These are phyloP conservation scores for Coemansia umbellata DNA, from an alignment of 192 early-diverging fungal genomes.

Conservation along the genomic window DNA sequence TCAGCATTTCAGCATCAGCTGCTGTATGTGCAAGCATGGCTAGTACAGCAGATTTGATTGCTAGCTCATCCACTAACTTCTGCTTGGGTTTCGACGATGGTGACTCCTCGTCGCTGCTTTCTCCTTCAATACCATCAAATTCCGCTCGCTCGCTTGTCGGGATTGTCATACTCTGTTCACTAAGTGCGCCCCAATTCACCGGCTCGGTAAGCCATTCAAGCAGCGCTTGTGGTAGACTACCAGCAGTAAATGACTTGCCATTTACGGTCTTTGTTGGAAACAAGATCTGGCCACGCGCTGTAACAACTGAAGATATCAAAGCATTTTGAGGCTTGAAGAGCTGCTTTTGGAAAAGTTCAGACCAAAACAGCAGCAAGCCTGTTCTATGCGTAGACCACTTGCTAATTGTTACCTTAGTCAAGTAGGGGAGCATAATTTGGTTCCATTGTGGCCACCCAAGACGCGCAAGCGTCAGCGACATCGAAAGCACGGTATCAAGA, in stretches of 20 bases:
- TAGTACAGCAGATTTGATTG: conserved; percentile 22
- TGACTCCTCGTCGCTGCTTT: neutral
- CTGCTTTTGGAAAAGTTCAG: conserved; percentile 21
- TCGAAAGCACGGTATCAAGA: conserved; percentile 53
- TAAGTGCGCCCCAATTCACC: conserved; percentile 17
- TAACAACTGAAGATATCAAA: conserved; percentile 24
- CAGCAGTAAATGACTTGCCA: neutral
- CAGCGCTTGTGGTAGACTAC: conserved; percentile 13
- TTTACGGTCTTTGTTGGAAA: conserved; percentile 16
- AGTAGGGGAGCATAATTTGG: conserved; percentile 68
- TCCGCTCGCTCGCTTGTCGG: conserved; percentile 11
- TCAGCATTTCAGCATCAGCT: conserved; percentile 13
- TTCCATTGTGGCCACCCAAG: conserved; percentile 71
- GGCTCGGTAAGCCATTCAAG: conserved; percentile 30
- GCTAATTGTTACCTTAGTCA: conserved; percentile 43
- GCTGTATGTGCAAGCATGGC: conserved; percentile 18
- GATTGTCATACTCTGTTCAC: conserved; percentile 12
- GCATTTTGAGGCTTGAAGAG: conserved; percentile 6
- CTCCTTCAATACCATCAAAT: conserved; percentile 18
- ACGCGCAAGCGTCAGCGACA: conserved; percentile 66
- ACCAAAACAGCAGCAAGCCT: conserved; percentile 31
- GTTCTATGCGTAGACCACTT: conserved; percentile 14
- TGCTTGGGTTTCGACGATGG: neutral
- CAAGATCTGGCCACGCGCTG: conserved; percentile 31
- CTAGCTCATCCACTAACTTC: neutral